Base-by-base conservation (phyloP, 2,329 filamentous ascomycete genomes). In the Scedosporium dehoogii region DNA sequence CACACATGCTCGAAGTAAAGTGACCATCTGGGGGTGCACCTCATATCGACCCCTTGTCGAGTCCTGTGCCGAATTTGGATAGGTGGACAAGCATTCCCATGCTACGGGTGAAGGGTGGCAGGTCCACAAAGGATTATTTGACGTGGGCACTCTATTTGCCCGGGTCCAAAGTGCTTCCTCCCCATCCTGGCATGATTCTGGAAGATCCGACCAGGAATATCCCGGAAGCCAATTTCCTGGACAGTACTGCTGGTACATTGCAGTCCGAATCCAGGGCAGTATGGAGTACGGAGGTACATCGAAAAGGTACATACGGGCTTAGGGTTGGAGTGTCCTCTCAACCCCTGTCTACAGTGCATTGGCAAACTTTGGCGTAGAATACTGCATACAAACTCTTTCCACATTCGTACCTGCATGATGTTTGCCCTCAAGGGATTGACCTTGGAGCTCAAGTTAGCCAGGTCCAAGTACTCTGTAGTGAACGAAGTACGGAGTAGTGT, bases 101-200 rank as follows among this genome's bases (percentile, higher is more conserved):
- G 51, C 18, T 16, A 60, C 58, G 41, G 42, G 38, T 46, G 41
- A 48, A 21, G 33, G 18, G 33, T 42, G 44, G 23, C 55, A 33
- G 55, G 29, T 16, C 58, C 58, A 41, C 58, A 25, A 25, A 27
- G 33, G 41, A 29, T 46, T 48, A 29, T 21, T 48, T 33, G 21
- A 18, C 38, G 41, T 29, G 58, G 58, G 42, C 18, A 60, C 41
- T 60, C 33, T 60, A 46, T 60, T 48, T 60, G 42, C 12, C 42
- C 42, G 58, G 38, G 3, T 7, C 44, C 18, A 48, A 21, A 48
- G 21, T 27, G 23, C 41, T 48, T 60, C 38, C 58, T 60, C 41
- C 38, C 58, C 41, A 29, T 48, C 58, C 58, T 48, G 58, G 58
- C 41, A 48, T 46, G 27, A 46, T 60, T 46, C 58, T 25, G 58